A percentile compares a stretch with the other conserved stretches of the same genome.
Evolutionary conservation across 2,329 filamentous ascomycete genomes (phyloP).

Genomic region (Sporothrix mexicana): DNA sequence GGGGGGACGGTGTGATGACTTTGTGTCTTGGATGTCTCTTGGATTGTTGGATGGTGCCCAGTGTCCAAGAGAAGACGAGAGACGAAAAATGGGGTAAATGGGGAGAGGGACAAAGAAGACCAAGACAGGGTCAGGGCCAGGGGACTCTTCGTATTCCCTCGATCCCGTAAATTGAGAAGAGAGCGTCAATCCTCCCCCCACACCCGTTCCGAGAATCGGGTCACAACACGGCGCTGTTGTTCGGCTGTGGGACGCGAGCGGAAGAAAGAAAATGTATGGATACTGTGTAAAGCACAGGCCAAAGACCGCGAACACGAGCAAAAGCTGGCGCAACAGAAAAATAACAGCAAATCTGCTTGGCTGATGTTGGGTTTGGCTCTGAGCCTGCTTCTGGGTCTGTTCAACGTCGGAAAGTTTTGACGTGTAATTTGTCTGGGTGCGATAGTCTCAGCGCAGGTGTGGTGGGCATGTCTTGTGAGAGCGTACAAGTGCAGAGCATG

Average conservation of each 20-base stretch:
- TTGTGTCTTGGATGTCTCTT: constrained; percentile 8
- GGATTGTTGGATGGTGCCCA: background rate
- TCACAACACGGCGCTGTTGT: constrained; percentile 16
- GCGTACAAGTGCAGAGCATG: no score
- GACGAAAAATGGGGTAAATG: background rate
- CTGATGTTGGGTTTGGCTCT: constrained; percentile 23
- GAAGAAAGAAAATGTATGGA: background rate
- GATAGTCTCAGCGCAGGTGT: constrained; percentile 14
- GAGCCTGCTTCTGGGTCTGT: constrained; percentile 26
- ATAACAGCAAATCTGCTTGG: background rate
- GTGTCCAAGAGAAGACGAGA: background rate
- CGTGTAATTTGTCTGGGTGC: constrained; percentile 22
- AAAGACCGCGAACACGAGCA: no score
- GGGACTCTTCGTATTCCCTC: no score
- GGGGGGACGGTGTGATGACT: background rate
- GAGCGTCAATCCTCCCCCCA: background rate
- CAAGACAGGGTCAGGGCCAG: background rate
- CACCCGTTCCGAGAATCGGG: constrained; percentile 27
- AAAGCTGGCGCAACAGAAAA: background rate
- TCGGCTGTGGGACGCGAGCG: constrained; percentile 27
- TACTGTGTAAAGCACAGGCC: background rate
- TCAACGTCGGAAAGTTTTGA: constrained; percentile 34
- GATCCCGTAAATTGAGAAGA: background rate
- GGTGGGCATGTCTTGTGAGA: background rate
- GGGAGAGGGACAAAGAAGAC: background rate